phyloP scores from a whole-genome alignment of 345 rosid genomes.

The sweet orange (Citrus sinensis) region DNA sequence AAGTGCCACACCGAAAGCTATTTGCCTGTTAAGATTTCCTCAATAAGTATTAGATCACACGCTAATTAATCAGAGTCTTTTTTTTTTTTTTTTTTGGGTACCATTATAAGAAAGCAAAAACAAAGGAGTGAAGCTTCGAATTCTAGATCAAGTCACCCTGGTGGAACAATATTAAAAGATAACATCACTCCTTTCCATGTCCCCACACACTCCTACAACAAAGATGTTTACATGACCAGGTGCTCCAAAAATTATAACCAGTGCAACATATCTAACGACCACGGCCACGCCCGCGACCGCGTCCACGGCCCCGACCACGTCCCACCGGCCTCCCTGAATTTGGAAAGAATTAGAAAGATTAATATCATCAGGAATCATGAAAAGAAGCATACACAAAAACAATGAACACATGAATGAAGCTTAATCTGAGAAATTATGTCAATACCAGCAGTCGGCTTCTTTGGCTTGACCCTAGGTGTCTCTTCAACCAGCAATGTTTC shows the following conservation, averaged over 20 bases:
- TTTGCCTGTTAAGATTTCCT: background rate
- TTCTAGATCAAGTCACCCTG: conserved; percentile 5
- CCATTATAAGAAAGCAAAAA: background rate
- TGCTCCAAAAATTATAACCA: conserved; percentile 20
- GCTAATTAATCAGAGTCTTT: background rate
- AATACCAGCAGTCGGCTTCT: conserved; percentile 93
- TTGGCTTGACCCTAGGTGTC: conserved; percentile 91
- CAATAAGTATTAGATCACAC: background rate
- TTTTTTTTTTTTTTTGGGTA: background rate
- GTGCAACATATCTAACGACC: conserved; percentile 54
- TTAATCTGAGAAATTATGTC: background rate
- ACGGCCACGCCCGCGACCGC: conserved; percentile 44
- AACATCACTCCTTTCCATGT: conserved; percentile 13
- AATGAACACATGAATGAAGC: background rate
- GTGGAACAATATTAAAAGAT: background rate
- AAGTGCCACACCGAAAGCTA: background rate
- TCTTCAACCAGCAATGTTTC: conserved; percentile 96
- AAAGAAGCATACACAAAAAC: background rate
- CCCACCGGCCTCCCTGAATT: conserved; percentile 77
- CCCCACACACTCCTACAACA: conserved; percentile 29
- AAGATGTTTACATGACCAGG: conserved; percentile 24
- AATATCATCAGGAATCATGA: background rate
- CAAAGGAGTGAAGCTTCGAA: background rate
- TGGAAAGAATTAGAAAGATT: background rate
- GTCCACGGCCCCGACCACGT: conserved; percentile 92